Evolutionary conservation across 371 early-diverging fungal genomes (phyloP), one percentile per base, ranked within the genome.

Genomic region (Massospora cicadina): DNA sequence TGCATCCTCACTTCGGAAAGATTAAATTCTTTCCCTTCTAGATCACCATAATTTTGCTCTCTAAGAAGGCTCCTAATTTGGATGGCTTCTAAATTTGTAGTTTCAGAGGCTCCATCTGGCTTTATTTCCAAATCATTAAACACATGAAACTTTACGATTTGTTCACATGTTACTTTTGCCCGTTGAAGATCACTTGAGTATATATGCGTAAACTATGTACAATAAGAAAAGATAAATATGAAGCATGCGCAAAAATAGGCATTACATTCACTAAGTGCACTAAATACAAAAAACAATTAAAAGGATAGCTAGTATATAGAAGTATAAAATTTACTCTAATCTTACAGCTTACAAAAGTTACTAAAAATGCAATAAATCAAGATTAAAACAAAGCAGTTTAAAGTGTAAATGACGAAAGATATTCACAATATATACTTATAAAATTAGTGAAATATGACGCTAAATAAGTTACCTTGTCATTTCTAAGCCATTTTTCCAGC

Each of bases 41-140:
- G 23, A n/a, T n/a, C n/a, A 57, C 58, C 58, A 57, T 23, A 57
- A n/a, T 57, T 7, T 57, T 57, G 58, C 26, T 57, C 58, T 57
- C 58, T 57, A 25, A 57, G 28, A 17, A 43, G 17, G 10, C 17
- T 17, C 17, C 43, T 43, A 17, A 10, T 5, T 43, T 43, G 43
- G 17, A 43, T 43, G 17, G 17, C 5, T 5, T 43, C 43, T 17
- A 43, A 43, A 17, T 43, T 10, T 5, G 43, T 10, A 43, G 5
- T 43, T 10, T 43, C 43, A 43, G 43, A 10, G 43, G 5, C 43
- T 10, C 5, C 17, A 43, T 10, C 43, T 43, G 5, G 5, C 28
- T 57, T 26, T 12, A 23, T n/a, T 23, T 57, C 23, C 17, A 25
- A 57, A 27, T n/a, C 28, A 57, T 57, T 26, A 27, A 57, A 57